Conservation (phyloP, 2,329 filamentous ascomycete species). For the Phialophora macrospora region DNA sequence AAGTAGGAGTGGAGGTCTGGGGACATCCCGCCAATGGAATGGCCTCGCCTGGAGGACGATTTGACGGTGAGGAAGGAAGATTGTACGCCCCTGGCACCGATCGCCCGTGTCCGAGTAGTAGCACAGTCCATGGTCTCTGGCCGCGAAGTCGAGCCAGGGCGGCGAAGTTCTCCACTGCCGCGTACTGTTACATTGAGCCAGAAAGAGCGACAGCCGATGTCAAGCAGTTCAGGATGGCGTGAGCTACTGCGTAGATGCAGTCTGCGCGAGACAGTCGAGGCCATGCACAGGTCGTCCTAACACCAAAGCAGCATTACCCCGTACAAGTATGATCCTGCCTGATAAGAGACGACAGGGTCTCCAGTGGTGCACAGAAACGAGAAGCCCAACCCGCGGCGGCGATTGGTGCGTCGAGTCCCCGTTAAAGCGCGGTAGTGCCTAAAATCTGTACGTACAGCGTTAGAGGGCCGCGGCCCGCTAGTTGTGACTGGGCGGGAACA, state of each 20-base stretch:
- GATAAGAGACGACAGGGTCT: not conserved
- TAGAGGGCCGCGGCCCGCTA: not conserved
- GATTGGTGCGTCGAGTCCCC: not conserved
- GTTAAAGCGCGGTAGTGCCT: not conserved
- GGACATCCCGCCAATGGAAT: constrained; percentile 9
- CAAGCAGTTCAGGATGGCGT: constrained; percentile 1
- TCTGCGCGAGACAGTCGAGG: not conserved
- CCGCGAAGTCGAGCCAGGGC: not conserved
- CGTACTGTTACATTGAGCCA: constrained; percentile 2
- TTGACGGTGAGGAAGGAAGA: constrained; percentile 4
- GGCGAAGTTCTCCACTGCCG: not conserved
- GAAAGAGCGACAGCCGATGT: not conserved
- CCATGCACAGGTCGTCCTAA: not conserved
- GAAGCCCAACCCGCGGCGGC: not conserved
- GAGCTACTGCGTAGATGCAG: not conserved
- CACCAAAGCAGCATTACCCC: not conserved
- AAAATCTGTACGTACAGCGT: not conserved
- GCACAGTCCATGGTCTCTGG: not conserved
- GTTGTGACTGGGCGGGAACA: not conserved
- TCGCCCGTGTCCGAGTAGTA: not conserved
- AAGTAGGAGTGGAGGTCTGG: constrained; percentile 1
- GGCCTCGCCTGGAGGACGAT: not conserved
- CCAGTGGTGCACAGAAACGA: not conserved
- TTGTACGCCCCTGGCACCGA: not conserved
- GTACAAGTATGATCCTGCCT: not conserved